phyloP scores from a whole-genome alignment of 768 basidiomycete species.

The Pleurotus eryngii region DNA sequence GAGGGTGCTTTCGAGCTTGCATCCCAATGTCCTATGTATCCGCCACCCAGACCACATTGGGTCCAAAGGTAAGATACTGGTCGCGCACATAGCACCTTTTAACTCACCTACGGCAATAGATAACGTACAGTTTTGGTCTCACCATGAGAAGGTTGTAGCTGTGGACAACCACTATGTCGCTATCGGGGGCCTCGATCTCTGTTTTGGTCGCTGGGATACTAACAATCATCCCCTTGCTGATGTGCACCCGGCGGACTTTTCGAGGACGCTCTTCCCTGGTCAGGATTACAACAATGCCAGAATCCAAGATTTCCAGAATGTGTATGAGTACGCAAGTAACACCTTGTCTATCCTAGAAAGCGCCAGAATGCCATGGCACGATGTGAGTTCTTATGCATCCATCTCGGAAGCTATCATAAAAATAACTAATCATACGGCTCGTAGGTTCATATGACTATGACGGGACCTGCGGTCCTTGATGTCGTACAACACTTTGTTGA shows the following conservation, averaged over 20 bases:
- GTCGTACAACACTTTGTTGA: conserved; percentile 92
- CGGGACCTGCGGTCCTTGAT: conserved; percentile 83
- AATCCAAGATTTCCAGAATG: conserved; percentile 79
- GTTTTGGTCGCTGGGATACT: conserved; percentile 97
- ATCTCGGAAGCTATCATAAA: conserved; percentile 19
- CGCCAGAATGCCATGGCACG: conserved; percentile 93
- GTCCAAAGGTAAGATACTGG: conserved; percentile 50
- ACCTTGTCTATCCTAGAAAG: conserved; percentile 64
- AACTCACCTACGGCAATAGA: conserved; percentile 38
- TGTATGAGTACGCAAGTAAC: conserved; percentile 73
- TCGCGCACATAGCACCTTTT: neutral
- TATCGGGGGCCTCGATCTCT: conserved; percentile 93
- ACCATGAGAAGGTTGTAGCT: conserved; percentile 89
- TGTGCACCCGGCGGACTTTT: conserved; percentile 85
- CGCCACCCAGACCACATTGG: conserved; percentile 91
- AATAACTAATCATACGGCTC: neutral
- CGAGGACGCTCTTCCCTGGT: conserved; percentile 83
- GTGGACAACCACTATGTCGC: conserved; percentile 85
- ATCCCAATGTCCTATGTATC: conserved; percentile 86
- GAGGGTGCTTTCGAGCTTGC: conserved; percentile 79
- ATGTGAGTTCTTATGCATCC: conserved; percentile 39
- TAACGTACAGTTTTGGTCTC: conserved; percentile 83
- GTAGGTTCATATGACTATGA: conserved; percentile 81
- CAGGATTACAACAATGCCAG: conserved; percentile 94
- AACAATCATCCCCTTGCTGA: conserved; percentile 89